Conservation (phyloP, 192 early-diverging fungal genomes). For the Umbelopsis vinacea region DNA sequence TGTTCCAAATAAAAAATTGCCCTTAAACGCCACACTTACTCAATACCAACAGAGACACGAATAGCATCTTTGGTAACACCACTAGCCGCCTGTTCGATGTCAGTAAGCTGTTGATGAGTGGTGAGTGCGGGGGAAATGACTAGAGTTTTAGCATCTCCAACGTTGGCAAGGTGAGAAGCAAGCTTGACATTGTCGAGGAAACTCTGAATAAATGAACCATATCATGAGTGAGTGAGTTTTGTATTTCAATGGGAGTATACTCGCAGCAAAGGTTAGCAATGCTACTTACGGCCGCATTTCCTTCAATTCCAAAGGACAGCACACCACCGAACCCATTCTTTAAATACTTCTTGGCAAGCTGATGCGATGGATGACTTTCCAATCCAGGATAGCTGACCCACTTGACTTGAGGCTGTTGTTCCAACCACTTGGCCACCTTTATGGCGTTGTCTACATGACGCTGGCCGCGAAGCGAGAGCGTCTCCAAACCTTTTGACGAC, state of each 20-base stretch:
- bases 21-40: conserved; percentile 53
- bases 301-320: conserved; percentile 74
- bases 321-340: conserved; percentile 86
- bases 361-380: conserved; percentile 75
- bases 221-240: neutral
- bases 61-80: conserved; percentile 85
- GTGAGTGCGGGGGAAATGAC: conserved; percentile 85
- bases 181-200: conserved; percentile 85
- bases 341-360: conserved; percentile 83
- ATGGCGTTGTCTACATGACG: conserved; percentile 83
- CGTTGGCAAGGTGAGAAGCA: conserved; percentile 90
- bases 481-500: conserved; percentile 68
- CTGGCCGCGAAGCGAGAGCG: conserved; percentile 86
- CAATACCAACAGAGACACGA: conserved; percentile 85
- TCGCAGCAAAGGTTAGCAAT: neutral
- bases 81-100: conserved; percentile 75
- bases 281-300: conserved; percentile 32
- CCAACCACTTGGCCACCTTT: conserved; percentile 80
- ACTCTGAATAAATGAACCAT: conserved; percentile 26
- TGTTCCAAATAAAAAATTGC: neutral
- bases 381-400: conserved; percentile 94
- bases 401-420: conserved; percentile 68
- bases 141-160: conserved; percentile 92
- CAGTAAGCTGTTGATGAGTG: conserved; percentile 87
- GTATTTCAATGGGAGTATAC: neutral